These are phyloP conservation scores for Aspergillus wentii DNA, from an alignment of 495 filamentous ascomycete species.

Conservation along the genomic window DNA sequence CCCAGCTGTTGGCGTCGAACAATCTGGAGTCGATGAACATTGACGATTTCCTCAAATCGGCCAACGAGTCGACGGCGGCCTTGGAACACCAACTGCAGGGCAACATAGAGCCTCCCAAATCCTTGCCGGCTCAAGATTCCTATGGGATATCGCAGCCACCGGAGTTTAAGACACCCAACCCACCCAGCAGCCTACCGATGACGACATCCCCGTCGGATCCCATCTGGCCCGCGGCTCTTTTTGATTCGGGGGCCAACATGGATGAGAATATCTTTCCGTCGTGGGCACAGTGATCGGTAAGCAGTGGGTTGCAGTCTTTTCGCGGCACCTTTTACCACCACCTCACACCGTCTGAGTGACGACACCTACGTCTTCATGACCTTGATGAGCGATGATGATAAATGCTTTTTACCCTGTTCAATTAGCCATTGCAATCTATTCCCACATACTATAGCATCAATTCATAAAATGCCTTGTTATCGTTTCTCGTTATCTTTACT, in stretches of 20 bases:
- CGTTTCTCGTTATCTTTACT: constrained; percentile 2
- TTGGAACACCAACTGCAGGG: constrained; percentile 44
- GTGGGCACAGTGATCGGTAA: constrained; percentile 30
- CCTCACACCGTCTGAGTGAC: constrained; percentile 35
- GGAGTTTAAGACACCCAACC: constrained; percentile 18
- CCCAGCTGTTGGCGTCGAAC: constrained; percentile 45
- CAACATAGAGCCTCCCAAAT: constrained; percentile 32
- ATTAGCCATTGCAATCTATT: constrained; percentile 36
- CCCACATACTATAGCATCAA: constrained; percentile 34
- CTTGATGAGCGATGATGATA: constrained; percentile 53
- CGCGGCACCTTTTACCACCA: constrained; percentile 39
- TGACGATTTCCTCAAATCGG: constrained; percentile 56
- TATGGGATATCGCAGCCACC: constrained; percentile 29
- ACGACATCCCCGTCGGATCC: constrained; percentile 28
- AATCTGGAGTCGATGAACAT: constrained; percentile 57
- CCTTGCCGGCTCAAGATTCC: constrained; percentile 30
- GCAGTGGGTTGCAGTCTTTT: constrained; percentile 11
- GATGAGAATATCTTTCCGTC: constrained; percentile 31
- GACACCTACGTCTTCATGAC: constrained; percentile 39
- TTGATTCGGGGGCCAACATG: constrained; percentile 28
- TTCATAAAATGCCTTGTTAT: constrained; percentile 21
- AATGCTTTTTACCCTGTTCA: constrained; percentile 34
- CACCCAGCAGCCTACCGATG: constrained; percentile 15
- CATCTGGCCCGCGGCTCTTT: constrained; percentile 34
- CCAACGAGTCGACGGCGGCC: constrained; percentile 43